These are phyloP conservation scores for Periconia macrospinosa DNA, from an alignment of 2,329 filamentous ascomycete genomes.

Conservation along the genomic window DNA sequence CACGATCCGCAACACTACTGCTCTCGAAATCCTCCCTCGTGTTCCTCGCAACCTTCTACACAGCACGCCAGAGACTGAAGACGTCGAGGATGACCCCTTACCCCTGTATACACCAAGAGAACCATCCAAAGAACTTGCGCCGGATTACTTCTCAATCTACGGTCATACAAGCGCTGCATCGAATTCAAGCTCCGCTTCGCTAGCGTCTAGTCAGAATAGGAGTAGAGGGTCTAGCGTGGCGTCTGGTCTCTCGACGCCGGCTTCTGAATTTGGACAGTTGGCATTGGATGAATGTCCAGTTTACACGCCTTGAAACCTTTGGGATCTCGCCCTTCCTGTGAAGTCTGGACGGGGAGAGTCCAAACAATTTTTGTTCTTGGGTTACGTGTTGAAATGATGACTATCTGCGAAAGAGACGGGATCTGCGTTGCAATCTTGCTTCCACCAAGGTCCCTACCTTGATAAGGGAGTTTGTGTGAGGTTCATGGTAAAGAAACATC, in stretches of 20 bases:
- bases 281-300: background rate
- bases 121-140: constrained; percentile 31
- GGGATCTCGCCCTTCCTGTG: background rate
- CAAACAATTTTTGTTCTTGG: no score
- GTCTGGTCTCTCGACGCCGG: constrained; percentile 10
- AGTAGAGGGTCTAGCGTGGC: constrained; percentile 16
- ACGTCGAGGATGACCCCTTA: constrained; percentile 30
- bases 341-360: background rate
- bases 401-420: no score
- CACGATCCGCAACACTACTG: constrained; percentile 25
- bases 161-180: constrained; percentile 21
- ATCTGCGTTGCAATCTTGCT: no score
- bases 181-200: constrained; percentile 10
- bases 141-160: constrained; percentile 33
- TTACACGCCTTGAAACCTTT: background rate
- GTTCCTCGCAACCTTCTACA: constrained; percentile 13
- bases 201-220: constrained; percentile 8
- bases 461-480: no score
- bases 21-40: constrained; percentile 35
- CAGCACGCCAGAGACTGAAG: constrained; percentile 15
- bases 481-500: no score
- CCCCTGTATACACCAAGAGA: constrained; percentile 34
- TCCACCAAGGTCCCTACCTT: no score
- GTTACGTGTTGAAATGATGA: no score
- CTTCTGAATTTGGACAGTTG: background rate